phyloP scores from a whole-genome alignment of 257 asterid species.

The Ilex asprella region DNA sequence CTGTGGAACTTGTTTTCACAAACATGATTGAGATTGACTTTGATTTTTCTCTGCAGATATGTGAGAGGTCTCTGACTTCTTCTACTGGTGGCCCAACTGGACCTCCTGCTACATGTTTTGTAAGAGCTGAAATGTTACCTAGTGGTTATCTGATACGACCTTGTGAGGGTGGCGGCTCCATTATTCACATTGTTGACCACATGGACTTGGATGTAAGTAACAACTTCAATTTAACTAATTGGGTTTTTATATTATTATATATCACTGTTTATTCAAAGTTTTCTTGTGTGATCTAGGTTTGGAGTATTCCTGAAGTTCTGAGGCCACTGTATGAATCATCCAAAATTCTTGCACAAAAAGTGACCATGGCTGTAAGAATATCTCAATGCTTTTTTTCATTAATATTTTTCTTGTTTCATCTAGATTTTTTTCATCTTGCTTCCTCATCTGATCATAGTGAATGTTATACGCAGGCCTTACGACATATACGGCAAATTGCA shows the following conservation, averaged over 20 bases:
- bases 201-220: slow-evolving; percentile 65
- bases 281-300: slow-evolving; percentile 35
- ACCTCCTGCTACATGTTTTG: slow-evolving; percentile 66
- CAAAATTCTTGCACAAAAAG: slow-evolving; percentile 85
- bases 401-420: not conserved
- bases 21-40: not conserved
- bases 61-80: slow-evolving; percentile 84
- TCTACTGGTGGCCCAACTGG: slow-evolving; percentile 85
- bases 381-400: not conserved
- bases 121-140: slow-evolving; percentile 85
- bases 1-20: no score
- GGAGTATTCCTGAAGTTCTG: slow-evolving; percentile 87
- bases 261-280: not conserved
- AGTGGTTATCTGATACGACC: slow-evolving; percentile 87
- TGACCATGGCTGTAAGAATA: slow-evolving; percentile 81
- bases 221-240: not conserved
- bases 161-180: slow-evolving; percentile 97
- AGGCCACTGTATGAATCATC: slow-evolving; percentile 98
- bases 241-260: not conserved
- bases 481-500: slow-evolving; percentile 79
- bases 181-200: slow-evolving; percentile 89
- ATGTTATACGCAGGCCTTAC: slow-evolving; percentile 49
- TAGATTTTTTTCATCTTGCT: not conserved
- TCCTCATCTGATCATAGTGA: not conserved
- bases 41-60: slow-evolving; percentile 41